These are phyloP conservation scores for Ceratobasidium papillatum DNA, from an alignment of 1,284 basidiomycete species.

Conservation along the genomic window DNA sequence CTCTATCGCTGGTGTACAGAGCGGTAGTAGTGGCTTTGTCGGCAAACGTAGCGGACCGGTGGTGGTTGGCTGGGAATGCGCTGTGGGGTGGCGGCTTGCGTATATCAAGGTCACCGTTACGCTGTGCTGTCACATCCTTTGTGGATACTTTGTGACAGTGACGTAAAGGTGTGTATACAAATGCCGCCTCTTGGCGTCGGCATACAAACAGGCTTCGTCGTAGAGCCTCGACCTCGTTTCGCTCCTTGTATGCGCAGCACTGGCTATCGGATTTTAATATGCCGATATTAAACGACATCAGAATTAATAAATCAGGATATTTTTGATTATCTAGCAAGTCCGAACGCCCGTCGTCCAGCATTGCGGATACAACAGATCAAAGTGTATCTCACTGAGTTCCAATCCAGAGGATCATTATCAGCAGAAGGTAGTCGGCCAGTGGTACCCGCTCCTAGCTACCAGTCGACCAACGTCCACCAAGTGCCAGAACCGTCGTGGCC, in stretches of 20 bases:
- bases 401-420: slow-evolving; percentile 2
- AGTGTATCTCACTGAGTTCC: not conserved
- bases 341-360: not conserved
- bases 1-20: not conserved
- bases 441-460: not conserved
- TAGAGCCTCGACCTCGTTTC: not conserved
- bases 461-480: not conserved
- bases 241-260: not conserved
- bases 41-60: not conserved
- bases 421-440: not conserved
- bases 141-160: not conserved
- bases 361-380: slow-evolving; percentile 12
- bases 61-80: not conserved
- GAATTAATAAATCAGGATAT: not conserved
- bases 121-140: not conserved
- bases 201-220: not conserved
- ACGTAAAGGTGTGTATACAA: not conserved
- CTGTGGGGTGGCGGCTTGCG: slow-evolving; percentile 15
- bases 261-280: not conserved
- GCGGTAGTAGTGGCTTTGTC: not conserved
- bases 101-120: slow-evolving; percentile 4
- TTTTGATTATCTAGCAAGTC: slow-evolving; percentile 32
- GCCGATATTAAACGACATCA: not conserved
- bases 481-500: not conserved
- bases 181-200: not conserved